Base-by-base conservation (phyloP, 2,329 filamentous ascomycete genomes). In the Colletotrichum brevisporum region DNA sequence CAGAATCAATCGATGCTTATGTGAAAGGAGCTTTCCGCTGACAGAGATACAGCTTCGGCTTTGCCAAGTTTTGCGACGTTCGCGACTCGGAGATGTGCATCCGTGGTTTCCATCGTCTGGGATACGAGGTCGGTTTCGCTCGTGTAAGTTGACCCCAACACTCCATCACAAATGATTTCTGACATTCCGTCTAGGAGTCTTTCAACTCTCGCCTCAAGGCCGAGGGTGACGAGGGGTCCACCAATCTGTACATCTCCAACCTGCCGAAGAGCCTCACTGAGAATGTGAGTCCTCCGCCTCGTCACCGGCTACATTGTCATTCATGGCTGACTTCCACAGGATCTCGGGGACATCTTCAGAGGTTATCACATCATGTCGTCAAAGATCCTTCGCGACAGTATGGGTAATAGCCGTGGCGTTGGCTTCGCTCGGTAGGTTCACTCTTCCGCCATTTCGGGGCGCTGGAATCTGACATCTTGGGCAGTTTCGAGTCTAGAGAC, bases 141-240 rank as follows among this genome's bases (percentile, higher is more conserved):
- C 90, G 95, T 77, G 94, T 97, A 83, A 77, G 88, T 82, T 31
- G 47, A 21, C 48, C 43, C 62, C 54, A 4, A 18, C 61, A 16
- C 47, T 53, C 39, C 61, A n/a, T 47, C 36, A 60, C 26, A 63
- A n/a, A 52, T n/a, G 55, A 16, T 52, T 41, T 53, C 74, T 81
- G 59, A 81, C 71, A 74, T 58, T n/a, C 71, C 69, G 36, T 12
- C 13, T 67, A 97, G 92, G 96, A 98, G 85, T 98, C 95, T 21
- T 98, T 98, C 84, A 99, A 99, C 81, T 95, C 95, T 74, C 94
- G 97, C 75, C 92, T 99, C 75, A 98, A 99, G 87, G 95, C 96
- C 53, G 93, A 98, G 77, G 92, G 95, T 64, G 95, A 99, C 76
- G 93, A 92, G 60, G 77, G 82, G 50, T 98, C 97, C 54, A 98